Base-by-base conservation (phyloP, 2,329 filamentous ascomycete genomes). In the Colletotrichum brevisporum region DNA sequence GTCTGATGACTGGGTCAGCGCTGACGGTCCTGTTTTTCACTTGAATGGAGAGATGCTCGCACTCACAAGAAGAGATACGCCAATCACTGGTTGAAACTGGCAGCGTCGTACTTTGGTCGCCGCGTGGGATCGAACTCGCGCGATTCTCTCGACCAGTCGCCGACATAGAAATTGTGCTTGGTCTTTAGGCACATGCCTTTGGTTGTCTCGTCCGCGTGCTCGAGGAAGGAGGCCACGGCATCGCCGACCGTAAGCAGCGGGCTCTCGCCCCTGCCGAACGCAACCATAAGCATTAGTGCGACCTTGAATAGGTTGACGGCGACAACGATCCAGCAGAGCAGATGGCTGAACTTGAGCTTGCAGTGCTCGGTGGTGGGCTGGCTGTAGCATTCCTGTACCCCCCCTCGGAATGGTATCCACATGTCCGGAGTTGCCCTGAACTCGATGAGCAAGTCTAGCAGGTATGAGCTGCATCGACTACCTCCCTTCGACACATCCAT, bases 171-270 rank as follows among this genome's bases (percentile, higher is more conserved):
- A 13, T 43, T 18, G 5, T 21, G 5, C 9, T 54, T 59, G 1
- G 54, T 36, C 5, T 54, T 26, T 26, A 54, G 55, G 18, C 21
- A 48, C 54, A 48, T 53, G 6, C 6, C 24, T 8, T 15, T 45
- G 12, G 63, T 66, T 4, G 6, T 12, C 4, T 13, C 9, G 9
- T 66, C 63, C 1, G 6, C 10, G 6, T 16, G 16, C 16, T 43
- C 9, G 6, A 66, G 36, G 21, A 55, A 60, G 5, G 63, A 66
- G 6, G 26, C 48, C 0, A 66, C 41, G 9, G 55, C 63, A 21
- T 66, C 63, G 3, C 63, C 63, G 16, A 66, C n/a, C 1, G 50
- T 66, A 12, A 66, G 15, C 12, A 55, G 15, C 1, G 56, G 56
- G 2, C 13, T n/a, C 5, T 60, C 63, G 9, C 5, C 43, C 5